Percentiles rank a stretch among this genome's conserved stretches.
phyloP scores from a whole-genome alignment of 2,329 filamentous ascomycete genomes.

The Alternaria sp. region DNA sequence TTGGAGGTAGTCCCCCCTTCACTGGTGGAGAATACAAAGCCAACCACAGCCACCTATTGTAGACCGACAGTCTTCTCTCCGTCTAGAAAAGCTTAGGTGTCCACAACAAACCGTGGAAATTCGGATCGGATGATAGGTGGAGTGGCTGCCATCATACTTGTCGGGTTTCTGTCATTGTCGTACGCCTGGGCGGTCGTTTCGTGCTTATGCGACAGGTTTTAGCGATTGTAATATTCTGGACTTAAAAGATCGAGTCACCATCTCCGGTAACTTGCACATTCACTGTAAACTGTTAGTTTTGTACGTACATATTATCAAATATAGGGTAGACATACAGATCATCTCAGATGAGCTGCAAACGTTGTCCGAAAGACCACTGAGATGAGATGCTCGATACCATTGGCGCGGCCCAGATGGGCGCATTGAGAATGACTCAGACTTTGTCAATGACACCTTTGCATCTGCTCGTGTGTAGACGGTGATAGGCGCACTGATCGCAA shows the following conservation, averaged over 20 bases:
- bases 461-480: background rate
- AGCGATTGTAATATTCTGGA: background rate
- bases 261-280: background rate
- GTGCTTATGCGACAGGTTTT: background rate
- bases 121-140: background rate
- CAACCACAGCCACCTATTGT: background rate
- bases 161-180: background rate
- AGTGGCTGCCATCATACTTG: background rate
- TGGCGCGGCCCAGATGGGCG: background rate
- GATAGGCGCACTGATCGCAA: background rate
- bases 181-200: background rate
- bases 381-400: background rate
- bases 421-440: background rate
- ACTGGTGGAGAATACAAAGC: background rate
- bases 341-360: background rate
- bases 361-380: too few relatives aligned
- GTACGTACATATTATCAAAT: conserved; percentile 6
- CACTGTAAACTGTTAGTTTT: conserved; percentile 2
- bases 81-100: background rate
- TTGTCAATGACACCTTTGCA: background rate
- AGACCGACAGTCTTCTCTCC: background rate
- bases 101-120: too few relatives aligned
- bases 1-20: background rate
- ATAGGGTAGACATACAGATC: conserved; percentile 10
- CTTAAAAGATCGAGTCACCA: background rate